A percentile compares a stretch with the other conserved stretches of the same genome.
phyloP scores from a whole-genome alignment of 306 rosid species.

The Gillenia trifoliata region DNA sequence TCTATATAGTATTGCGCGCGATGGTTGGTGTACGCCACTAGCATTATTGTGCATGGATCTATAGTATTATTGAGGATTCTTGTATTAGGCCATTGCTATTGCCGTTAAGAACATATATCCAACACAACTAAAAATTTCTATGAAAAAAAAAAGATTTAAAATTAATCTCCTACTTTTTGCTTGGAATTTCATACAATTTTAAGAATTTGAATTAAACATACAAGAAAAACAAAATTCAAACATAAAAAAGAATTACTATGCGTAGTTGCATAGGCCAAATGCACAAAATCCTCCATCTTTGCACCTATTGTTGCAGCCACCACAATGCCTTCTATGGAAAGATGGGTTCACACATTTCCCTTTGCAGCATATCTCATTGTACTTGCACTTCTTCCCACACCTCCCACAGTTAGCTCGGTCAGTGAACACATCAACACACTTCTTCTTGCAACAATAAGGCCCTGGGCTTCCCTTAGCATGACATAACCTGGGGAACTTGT shows the following conservation, averaged over 20 bases:
- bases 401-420: conserved; percentile 21
- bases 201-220: neutral
- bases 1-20: too few relatives aligned
- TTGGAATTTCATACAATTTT: neutral
- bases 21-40: too few relatives aligned
- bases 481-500: conserved; percentile 17
- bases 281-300: conserved; percentile 18
- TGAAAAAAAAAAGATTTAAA: neutral
- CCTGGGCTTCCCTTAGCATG: conserved; percentile 24
- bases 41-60: too few relatives aligned
- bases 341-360: conserved; percentile 32
- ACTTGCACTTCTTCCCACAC: conserved; percentile 27
- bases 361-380: conserved; percentile 24
- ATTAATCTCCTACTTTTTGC: neutral
- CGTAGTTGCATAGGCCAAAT: conserved; percentile 27
- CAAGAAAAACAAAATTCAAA: neutral
- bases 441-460: conserved; percentile 32
- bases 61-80: too few relatives aligned
- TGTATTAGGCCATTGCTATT: neutral
- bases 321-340: conserved; percentile 22
- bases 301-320: conserved; percentile 28
- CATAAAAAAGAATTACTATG: neutral
- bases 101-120: neutral
- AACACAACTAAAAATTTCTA: neutral
- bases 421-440: conserved; percentile 19